Base-by-base conservation (phyloP, 176 grass and related monocot genomes). In the Poa pratensis region DNA sequence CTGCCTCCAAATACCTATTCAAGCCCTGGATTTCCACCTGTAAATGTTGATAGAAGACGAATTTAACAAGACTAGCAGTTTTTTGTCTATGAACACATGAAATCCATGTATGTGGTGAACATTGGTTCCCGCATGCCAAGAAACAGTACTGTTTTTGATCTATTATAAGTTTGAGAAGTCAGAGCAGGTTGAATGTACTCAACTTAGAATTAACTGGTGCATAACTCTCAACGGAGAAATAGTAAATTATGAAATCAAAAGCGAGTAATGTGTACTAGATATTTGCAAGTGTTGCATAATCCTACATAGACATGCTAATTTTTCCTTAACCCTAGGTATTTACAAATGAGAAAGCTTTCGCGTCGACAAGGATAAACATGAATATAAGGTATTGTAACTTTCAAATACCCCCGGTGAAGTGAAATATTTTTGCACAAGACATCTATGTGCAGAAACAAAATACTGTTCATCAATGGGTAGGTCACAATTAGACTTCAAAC, bases 1-100 rank as follows among this genome's bases (percentile, higher is more conserved):
- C 35, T 46, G 2, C 20, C 12, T 88, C 61, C 42, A 81, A 62
- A 62, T 65, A 69, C 71, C 46, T 82, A 81, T 85, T 88, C 11
- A 91, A 58, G 24, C 83, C 76, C 9, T 4, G 7, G 22, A 91
- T 91, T 77, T 88, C 77, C 15, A 91, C 90, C 86, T 91, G 85
- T 55, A 61, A 85, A 80, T 49, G 65, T 43, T 55, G 40, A 80
- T 28, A 83, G 59, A 77, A 83, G 50, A 50, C 28, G 23, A 50
- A 50, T 50, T 74, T 50, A 74, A 50, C 71, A 51, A 51, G 23
- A 74, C 23, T 50, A 18, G 71, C 3, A 74, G 45, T 14, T 27
- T 28, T 28, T 73, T 26, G 15, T 50, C 51, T 74, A 51, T 51
- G 24, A 74, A 50, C 23, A 74, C 15, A 51, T 30, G 71, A 74